Base-by-base conservation (phyloP, 345 rosid species). In the Gynandropsis gynandra region DNA sequence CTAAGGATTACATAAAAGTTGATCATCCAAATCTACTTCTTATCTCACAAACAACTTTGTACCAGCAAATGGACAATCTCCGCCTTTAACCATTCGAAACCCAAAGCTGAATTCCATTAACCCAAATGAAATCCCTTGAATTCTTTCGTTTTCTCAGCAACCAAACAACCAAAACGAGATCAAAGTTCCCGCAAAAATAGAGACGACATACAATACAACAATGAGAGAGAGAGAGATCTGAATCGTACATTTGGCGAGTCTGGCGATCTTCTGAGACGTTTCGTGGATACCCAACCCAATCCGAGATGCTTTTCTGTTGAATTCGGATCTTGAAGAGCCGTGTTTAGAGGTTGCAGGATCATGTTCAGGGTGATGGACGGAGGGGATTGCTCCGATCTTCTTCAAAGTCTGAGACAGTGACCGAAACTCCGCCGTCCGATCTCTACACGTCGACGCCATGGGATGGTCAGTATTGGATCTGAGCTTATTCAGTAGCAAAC, bases 381-480 rank as follows among this genome's bases (percentile, higher is more conserved):
- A 54, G 11, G 74, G 16, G 60, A 60, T 36, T 48, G 83, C 81
- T 55, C 81, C 90, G 52, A 86, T 74, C 73, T 66, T 86, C 72
- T 67, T 79, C 61, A 89, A 64, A 0, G 90, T 78, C 47, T 81
- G 75, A 33, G 76, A 69, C n/a, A 89, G 72, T 9, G 89, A 81
- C 59, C 74, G 73, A 71, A 89, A 86, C 83, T 89, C 94, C 33
- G 67, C 69, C 69, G 94, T 81, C 50, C 89, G 89, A 79, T 89
- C 97, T 19, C 94, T 51, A 67, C 46, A 81, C 4, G 80, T 47
- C 11, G 79, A 66, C 14, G 70, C 80, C 93, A 85, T 89, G 52
- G 51, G 14, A 14, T 14, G 51, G 20, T 47, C 47, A 32, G 46
- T 39, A 42, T 11, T 38, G 47, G 36, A 65, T 45, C 20, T 50